Conservation (phyloP, 768 basidiomycete species). For the Russula emetica region DNA sequence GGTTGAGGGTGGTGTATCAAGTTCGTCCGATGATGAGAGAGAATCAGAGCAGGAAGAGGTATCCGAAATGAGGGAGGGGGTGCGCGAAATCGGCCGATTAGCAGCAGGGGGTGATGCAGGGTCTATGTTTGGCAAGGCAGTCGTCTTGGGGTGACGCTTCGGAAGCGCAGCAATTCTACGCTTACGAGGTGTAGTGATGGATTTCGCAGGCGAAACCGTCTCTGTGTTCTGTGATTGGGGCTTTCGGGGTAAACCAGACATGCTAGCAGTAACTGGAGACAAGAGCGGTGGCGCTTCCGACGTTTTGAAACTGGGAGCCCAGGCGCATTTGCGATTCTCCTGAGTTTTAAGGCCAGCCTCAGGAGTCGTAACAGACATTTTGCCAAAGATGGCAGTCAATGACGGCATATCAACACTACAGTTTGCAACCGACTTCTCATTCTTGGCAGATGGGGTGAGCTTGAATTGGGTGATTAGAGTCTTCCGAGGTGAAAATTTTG, state of each 20-base stretch:
- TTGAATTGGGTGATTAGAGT: background rate
- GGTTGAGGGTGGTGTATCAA: slow-evolving; percentile 24
- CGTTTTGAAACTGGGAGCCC: background rate
- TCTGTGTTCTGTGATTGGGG: background rate
- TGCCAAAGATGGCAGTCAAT: background rate
- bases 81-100: background rate
- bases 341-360: background rate
- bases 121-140: background rate
- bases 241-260: background rate
- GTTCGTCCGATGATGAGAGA: slow-evolving; percentile 25
- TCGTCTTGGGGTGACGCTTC: background rate
- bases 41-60: slow-evolving; percentile 11
- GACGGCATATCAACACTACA: background rate
- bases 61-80: slow-evolving; percentile 16
- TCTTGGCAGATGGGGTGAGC: background rate
- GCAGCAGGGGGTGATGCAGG: background rate
- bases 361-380: background rate
- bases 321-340: background rate
- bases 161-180: slow-evolving; percentile 17
- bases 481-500: background rate
- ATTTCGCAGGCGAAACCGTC: background rate
- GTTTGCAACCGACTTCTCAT: background rate
- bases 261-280: background rate
- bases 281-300: background rate
- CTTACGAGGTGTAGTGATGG: background rate